Base-by-base conservation (phyloP, 2,329 filamentous ascomycete genomes). In the Pseudohalonectria lignicola region DNA sequence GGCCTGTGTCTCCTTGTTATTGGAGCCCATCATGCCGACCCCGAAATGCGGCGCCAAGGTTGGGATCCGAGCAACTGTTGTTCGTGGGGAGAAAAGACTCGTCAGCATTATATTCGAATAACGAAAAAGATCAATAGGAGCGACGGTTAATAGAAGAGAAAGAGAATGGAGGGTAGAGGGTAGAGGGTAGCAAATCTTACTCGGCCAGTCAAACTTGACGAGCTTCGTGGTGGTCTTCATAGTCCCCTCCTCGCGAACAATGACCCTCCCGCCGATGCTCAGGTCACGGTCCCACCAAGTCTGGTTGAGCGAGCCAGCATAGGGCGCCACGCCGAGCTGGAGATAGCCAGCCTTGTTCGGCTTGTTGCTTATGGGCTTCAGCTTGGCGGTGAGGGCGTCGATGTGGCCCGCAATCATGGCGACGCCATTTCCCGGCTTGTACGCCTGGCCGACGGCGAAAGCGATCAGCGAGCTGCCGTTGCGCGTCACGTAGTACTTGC, bases 281-380 rank as follows among this genome's bases (percentile, higher is more conserved):
- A 98, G 71, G 58, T 98, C 92, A 28, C 92, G 77, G 59, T 96
- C 92, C 90, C 88, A 96, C 92, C 92, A 96, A 1, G 92, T 96
- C 45, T 71, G 69, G 55, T 88, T 92, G 44, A 96, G 63, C 2
- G 69, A 87, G 36, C 92, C 90, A 9, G 87, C 90, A 55, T 96
- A 98, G 1, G 85, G 92, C 3, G 92, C 88, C 38, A 96, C 86
- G 18, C 86, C 90, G 6, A 96, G 73, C 64, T 96, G 86, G 20
- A 86, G 59, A 54, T 86, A 98, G 39, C 92, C 90, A 23, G 84
- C 82, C 55, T 82, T 86, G 49, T 70, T 84, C n/a, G 82, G 77
- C 52, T 94, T 79, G 53, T 76, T 84, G 52, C 86, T 86, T 20
- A 95, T 75, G 9, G 92, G 90, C 76, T 96, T 96, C 49, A 96